phyloP scores from a whole-genome alignment of 2,329 filamentous ascomycete species.

The Cordyceps militaris region DNA sequence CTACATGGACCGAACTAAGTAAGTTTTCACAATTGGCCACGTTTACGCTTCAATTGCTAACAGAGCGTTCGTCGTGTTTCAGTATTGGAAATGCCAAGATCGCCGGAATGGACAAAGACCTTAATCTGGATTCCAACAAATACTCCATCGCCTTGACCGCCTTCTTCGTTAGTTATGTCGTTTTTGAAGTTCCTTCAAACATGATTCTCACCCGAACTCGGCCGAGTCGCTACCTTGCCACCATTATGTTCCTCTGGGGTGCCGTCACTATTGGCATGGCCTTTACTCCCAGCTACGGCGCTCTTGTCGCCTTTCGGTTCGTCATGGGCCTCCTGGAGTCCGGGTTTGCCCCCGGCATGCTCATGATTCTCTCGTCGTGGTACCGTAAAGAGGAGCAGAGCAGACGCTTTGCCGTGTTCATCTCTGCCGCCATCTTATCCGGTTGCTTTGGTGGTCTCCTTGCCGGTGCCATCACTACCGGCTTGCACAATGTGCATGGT shows the following conservation, averaged over 20 bases:
- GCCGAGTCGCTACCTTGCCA: constrained; percentile 44
- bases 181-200: constrained; percentile 50
- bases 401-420: constrained; percentile 48
- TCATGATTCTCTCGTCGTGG: constrained; percentile 48
- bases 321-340: constrained; percentile 49
- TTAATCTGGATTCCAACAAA: constrained; percentile 38
- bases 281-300: constrained; percentile 40
- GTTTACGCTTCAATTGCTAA: background rate
- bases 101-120: constrained; percentile 42
- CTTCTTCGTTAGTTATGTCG: constrained; percentile 51
- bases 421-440: constrained; percentile 46
- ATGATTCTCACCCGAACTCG: constrained; percentile 48
- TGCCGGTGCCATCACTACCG: constrained; percentile 49
- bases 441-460: constrained; percentile 53
- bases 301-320: constrained; percentile 39
- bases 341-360: constrained; percentile 50
- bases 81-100: constrained; percentile 59
- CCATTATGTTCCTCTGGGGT: constrained; percentile 48
- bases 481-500: constrained; percentile 54
- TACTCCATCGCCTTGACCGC: constrained; percentile 52
- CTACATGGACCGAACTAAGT: constrained; percentile 20
- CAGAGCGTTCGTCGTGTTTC: constrained; percentile 26
- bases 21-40: background rate
- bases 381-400: constrained; percentile 49
- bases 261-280: constrained; percentile 46